These are phyloP conservation scores for Macrophomina pseudophaseolina DNA, from an alignment of 2,329 filamentous ascomycete genomes.

Conservation along the genomic window DNA sequence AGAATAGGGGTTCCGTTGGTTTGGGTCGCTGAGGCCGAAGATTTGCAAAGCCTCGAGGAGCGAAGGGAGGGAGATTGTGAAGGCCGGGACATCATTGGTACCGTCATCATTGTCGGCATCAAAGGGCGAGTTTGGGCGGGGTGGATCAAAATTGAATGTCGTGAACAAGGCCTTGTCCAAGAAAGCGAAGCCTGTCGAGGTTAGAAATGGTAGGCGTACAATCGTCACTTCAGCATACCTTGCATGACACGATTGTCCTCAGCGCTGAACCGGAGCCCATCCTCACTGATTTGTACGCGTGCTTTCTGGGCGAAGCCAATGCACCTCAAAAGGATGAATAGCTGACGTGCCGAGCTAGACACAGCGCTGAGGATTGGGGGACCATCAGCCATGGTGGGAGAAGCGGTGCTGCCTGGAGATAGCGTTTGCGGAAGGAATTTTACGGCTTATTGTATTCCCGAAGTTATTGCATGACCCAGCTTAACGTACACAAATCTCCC, in stretches of 20 bases:
- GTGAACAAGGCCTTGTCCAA: conserved; percentile 89
- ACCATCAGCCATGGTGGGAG: conserved; percentile 29
- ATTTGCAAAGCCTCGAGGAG: conserved; percentile 95
- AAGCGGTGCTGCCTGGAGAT: neutral
- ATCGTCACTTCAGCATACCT: conserved; percentile 57
- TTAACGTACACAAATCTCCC: conserved; percentile 39
- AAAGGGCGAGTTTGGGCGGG: conserved; percentile 30
- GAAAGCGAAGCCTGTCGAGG: conserved; percentile 70
- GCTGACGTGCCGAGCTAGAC: conserved; percentile 76
- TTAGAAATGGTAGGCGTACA: conserved; percentile 2
- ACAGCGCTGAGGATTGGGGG: conserved; percentile 73
- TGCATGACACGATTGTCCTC: conserved; percentile 92
- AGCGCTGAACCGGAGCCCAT: conserved; percentile 85
- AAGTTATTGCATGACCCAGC: conserved; percentile 44
- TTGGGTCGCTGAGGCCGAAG: conserved; percentile 69
- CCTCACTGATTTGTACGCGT: conserved; percentile 77
- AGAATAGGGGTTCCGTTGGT: conserved; percentile 34
- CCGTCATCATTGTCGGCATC: conserved; percentile 47
- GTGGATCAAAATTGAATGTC: conserved; percentile 72
- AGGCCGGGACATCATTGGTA: conserved; percentile 63
- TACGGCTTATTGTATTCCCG: conserved; percentile 27
- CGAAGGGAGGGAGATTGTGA: conserved; percentile 85
- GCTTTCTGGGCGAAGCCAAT: conserved; percentile 65
- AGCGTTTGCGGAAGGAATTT: conserved; percentile 27
- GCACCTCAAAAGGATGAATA: conserved; percentile 69